Evolutionary conservation across 2,329 filamentous ascomycete genomes (phyloP).

Genomic region (Tolypocladium ophioglossoides): DNA sequence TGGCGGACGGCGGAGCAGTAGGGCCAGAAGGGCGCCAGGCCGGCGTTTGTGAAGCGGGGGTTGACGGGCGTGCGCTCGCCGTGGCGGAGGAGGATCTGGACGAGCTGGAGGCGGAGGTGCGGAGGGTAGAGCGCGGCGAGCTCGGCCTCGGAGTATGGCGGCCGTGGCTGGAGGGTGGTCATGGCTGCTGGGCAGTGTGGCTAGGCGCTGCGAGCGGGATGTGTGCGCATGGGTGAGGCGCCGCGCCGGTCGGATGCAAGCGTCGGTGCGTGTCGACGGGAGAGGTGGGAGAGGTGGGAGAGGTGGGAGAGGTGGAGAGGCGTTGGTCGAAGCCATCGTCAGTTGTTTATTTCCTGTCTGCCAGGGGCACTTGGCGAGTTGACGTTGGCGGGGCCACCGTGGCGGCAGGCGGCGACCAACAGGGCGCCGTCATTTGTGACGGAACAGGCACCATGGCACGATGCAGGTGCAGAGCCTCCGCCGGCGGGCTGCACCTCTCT

Average conservation of each 20-base stretch:
- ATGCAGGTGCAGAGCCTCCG: no score
- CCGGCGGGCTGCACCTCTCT: no score
- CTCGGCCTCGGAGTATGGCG: constrained; percentile 72
- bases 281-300: neutral
- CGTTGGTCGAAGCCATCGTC: neutral
- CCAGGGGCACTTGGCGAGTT: no score
- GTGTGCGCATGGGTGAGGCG: neutral
- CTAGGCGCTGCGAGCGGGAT: neutral
- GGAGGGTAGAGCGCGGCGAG: constrained; percentile 72
- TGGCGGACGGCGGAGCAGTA: constrained; percentile 74
- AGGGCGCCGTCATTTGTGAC: no score
- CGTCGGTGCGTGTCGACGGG: neutral
- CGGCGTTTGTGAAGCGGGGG: constrained; percentile 75
- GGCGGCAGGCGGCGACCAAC: no score
- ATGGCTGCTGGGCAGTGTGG: constrained; percentile 34
- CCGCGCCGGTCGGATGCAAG: neutral
- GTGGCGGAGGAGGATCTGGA: constrained; percentile 77
- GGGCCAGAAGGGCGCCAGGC: constrained; percentile 66
- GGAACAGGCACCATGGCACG: no score
- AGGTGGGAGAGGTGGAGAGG: no score
- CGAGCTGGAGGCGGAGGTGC: constrained; percentile 70
- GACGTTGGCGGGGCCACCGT: no score
- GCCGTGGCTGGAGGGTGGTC: constrained; percentile 66
- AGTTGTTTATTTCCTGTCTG: no score
- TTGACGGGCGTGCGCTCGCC: constrained; percentile 77